Conservation (phyloP, 139 green algal genomes). For the Chlamydomonas applanata region DNA sequence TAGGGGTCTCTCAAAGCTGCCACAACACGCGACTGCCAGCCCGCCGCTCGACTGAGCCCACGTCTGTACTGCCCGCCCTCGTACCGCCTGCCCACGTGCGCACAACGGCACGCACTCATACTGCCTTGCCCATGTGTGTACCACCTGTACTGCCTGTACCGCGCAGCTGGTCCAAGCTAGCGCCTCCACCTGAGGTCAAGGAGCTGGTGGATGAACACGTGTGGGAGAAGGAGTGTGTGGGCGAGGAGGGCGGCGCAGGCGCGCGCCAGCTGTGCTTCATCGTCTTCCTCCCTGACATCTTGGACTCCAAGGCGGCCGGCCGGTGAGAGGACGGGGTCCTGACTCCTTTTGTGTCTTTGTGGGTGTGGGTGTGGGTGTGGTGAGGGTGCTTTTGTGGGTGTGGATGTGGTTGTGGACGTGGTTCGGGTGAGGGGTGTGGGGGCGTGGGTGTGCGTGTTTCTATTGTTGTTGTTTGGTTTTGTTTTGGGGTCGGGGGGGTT, state of each 20-base stretch:
- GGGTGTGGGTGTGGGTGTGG: background rate
- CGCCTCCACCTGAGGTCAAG: constrained; percentile 60
- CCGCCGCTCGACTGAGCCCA: no score
- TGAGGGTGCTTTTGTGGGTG: background rate
- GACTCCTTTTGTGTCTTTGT: no score
- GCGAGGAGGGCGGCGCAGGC: constrained; percentile 28
- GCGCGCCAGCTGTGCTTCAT: constrained; percentile 78
- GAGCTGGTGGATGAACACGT: constrained; percentile 68
- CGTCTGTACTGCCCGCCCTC: background rate
- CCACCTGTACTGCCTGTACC: background rate
- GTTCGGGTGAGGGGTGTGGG: no score
- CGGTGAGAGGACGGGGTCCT: no score
- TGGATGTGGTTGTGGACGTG: background rate
- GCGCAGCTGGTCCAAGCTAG: constrained; percentile 39
- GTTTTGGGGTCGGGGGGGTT: no score
- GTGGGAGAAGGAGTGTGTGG: constrained; percentile 59
- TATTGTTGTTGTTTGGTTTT: no score
- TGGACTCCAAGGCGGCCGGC: constrained; percentile 76
- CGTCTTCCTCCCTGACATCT: constrained; percentile 89
- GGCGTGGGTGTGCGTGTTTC: background rate
- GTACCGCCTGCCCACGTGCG: background rate
- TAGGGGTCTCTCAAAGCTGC: no score
- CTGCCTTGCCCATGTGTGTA: no score
- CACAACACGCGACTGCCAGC: no score
- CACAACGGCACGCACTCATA: background rate